phyloP scores from a whole-genome alignment of 2,329 filamentous ascomycete species.

The Tolypocladium guangdongense region DNA sequence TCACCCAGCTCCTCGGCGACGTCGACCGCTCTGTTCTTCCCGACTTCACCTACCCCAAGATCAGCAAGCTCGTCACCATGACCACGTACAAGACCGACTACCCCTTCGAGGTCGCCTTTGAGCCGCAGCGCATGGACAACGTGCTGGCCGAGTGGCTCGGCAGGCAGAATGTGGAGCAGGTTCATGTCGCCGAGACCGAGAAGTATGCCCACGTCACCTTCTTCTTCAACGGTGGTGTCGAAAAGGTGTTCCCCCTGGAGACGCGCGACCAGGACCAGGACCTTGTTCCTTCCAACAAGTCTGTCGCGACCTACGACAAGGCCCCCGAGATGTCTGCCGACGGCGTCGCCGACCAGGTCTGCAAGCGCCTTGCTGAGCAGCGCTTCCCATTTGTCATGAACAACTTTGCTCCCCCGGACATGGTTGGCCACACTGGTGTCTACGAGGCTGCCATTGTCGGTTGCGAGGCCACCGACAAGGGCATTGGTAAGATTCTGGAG shows the following conservation, averaged over 20 bases:
- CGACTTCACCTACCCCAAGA: slow-evolving; percentile 89
- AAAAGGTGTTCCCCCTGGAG: slow-evolving; percentile 91
- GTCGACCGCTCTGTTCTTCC: slow-evolving; percentile 83
- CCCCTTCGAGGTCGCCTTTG: slow-evolving; percentile 84
- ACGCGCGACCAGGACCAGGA: slow-evolving; percentile 72
- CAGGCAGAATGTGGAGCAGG: slow-evolving; percentile 83
- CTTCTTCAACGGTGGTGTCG: slow-evolving; percentile 98
- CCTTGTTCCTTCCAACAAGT: slow-evolving; percentile 77
- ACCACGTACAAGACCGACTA: slow-evolving; percentile 96
- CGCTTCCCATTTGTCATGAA: slow-evolving; percentile 98
- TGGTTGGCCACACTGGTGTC: slow-evolving; percentile 97
- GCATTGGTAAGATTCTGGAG: slow-evolving; percentile 86
- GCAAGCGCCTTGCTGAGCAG: slow-evolving; percentile 73
- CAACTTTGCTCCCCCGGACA: slow-evolving; percentile 98
- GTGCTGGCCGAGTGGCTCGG: slow-evolving; percentile 96
- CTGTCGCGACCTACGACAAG: slow-evolving; percentile 85
- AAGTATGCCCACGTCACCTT: slow-evolving; percentile 99
- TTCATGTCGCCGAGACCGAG: slow-evolving; percentile 95
- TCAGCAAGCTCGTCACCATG: slow-evolving; percentile 83
- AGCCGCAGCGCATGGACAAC: slow-evolving; percentile 92
- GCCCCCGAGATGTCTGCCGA: slow-evolving; percentile 94
- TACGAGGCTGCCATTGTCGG: slow-evolving; percentile 89
- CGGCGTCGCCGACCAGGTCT: slow-evolving; percentile 79
- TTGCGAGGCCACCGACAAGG: slow-evolving; percentile 79
- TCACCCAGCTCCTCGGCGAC: slow-evolving; percentile 86